phyloP scores from a whole-genome alignment of 2,329 filamentous ascomycete species.

The Beauveria sp. region DNA sequence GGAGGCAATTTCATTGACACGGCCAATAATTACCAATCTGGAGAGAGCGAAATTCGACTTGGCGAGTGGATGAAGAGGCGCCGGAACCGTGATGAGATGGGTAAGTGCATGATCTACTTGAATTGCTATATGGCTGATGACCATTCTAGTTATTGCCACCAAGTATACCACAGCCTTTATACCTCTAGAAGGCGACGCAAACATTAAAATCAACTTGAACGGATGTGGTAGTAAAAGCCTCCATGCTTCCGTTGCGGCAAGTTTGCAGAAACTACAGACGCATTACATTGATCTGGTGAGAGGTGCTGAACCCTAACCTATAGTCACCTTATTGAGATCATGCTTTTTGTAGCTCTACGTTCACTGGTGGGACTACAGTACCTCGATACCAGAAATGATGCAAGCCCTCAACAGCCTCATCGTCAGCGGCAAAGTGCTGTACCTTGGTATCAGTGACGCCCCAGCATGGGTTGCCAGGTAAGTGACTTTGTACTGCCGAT shows the following conservation, averaged over 20 bases:
- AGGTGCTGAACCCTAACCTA: neutral
- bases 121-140: neutral
- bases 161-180: constrained; percentile 58
- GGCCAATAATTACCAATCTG: constrained; percentile 58
- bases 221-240: constrained; percentile 59
- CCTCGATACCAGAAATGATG: constrained; percentile 49
- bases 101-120: neutral
- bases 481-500: neutral
- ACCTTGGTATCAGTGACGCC: constrained; percentile 60
- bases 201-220: constrained; percentile 42
- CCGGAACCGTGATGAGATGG: constrained; percentile 56
- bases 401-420: constrained; percentile 57
- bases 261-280: constrained; percentile 54
- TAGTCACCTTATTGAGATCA: neutral
- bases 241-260: constrained; percentile 45
- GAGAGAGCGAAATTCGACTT: constrained; percentile 57
- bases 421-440: constrained; percentile 51
- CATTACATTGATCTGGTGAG: constrained; percentile 59
- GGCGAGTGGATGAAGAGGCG: constrained; percentile 64
- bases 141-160: constrained; percentile 51
- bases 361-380: constrained; percentile 63
- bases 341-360: constrained; percentile 52
- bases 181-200: constrained; percentile 23
- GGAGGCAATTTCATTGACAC: constrained; percentile 68
- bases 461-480: constrained; percentile 60